phyloP scores from a whole-genome alignment of 148 eudicot species.

The Amaranthus palmeri region DNA sequence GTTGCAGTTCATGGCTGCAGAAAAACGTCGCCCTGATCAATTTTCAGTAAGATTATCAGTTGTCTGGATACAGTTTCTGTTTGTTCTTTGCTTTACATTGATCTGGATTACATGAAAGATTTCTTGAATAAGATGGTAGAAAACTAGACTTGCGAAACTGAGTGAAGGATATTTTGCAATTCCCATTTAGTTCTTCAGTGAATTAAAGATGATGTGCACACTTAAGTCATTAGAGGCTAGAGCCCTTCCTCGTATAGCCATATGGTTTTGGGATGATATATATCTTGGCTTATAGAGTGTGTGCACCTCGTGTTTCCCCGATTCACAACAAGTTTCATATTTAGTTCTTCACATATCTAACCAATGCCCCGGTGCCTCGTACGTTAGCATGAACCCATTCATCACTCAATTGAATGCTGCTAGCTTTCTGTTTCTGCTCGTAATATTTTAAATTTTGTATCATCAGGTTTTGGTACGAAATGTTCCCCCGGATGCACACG shows the following conservation, averaged over 20 bases:
- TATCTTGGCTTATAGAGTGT: too few species aligned
- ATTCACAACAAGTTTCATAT: neutral
- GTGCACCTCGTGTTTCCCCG: too few species aligned
- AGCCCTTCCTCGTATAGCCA: too few species aligned
- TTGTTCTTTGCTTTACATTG: neutral
- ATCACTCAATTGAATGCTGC: neutral
- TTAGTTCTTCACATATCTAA: neutral
- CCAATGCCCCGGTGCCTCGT: neutral
- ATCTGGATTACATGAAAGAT: neutral
- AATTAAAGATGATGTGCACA: too few species aligned
- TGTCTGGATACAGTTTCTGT: constrained; percentile 8
- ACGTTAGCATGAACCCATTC: neutral
- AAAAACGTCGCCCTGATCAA: constrained; percentile 86
- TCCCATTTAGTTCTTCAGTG: too few species aligned
- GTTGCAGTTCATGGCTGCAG: constrained; percentile 76
- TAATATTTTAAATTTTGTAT: constrained; percentile 16
- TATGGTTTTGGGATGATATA: too few species aligned
- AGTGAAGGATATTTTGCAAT: neutral
- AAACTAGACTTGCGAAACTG: neutral
- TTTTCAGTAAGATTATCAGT: constrained; percentile 57
- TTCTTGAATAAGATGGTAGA: neutral
- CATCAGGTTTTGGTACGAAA: constrained; percentile 84
- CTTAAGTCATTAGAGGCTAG: too few species aligned
- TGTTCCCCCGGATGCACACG: constrained; percentile 86
- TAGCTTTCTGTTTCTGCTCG: constrained; percentile 4